Conservation (phyloP, 2,329 filamentous ascomycete species). For the Ophiocordyceps robertsii region DNA sequence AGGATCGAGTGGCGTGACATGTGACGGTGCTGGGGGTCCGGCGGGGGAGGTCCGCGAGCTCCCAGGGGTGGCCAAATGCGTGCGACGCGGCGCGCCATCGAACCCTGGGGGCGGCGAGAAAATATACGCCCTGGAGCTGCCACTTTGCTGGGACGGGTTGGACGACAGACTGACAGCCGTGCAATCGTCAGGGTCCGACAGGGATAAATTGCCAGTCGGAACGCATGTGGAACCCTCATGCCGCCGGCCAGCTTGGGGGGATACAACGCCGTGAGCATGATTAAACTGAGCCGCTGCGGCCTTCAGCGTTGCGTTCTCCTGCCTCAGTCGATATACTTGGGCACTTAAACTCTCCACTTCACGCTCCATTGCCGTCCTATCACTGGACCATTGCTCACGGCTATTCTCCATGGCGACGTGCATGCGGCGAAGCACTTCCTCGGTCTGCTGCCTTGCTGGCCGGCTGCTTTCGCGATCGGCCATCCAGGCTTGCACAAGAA, state of each 20-base stretch:
- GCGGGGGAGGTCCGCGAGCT: slow-evolving; percentile 21
- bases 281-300: background rate
- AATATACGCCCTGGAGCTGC: slow-evolving; percentile 9
- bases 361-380: background rate
- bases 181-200: background rate
- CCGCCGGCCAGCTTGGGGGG: background rate
- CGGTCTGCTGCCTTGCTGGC: background rate
- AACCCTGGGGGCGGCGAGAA: slow-evolving; percentile 18
- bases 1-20: slow-evolving; percentile 27
- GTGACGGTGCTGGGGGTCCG: slow-evolving; percentile 19
- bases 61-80: slow-evolving; percentile 15
- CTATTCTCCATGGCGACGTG: background rate
- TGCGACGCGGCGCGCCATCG: slow-evolving; percentile 19
- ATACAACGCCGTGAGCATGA: background rate
- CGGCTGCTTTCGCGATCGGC: slow-evolving; percentile 1
- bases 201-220: background rate
- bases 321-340: background rate
- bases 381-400: background rate
- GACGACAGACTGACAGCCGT: slow-evolving; percentile 5
- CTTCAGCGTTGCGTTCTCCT: background rate
- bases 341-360: background rate
- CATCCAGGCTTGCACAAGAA: slow-evolving; percentile 3
- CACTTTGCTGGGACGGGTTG: slow-evolving; percentile 7
- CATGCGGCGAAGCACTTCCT: background rate
- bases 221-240: background rate